Base-by-base conservation (phyloP, 257 asterid species). In the Henckelia pumila region DNA sequence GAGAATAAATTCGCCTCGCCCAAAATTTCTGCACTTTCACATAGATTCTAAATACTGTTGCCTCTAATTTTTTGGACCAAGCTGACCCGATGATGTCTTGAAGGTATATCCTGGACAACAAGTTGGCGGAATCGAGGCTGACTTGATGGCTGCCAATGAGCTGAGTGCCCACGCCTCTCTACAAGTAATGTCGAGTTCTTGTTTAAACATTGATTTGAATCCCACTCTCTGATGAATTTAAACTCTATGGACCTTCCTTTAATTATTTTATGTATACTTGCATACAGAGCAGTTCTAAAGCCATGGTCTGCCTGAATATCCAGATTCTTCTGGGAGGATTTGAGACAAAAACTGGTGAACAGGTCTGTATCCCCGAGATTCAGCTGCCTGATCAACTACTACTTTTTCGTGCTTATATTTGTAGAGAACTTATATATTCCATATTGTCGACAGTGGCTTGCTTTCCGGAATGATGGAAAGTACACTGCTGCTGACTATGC, bases 21-120 rank as follows among this genome's bases (percentile, higher is more conserved):
- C 44, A 35, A 8, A 35, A 35, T 35, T n/a, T n/a, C n/a, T 35
- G 44, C 14, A 9, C 44, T 35, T 2, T 35, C 44, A 35, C 30
- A n/a, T 35, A 35, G 17, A 30, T 68, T 61, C 70, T 61, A 17
- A 4, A 0, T 23, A 58, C 8, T 35, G 40, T 37, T 66, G 56
- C 67, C 55, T 58, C 44, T 69, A 7, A 32, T 44, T 71, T 74
- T 29, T 53, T 59, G 33, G 57, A 68, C 64, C 53, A 23, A 33
- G 23, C 63, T 50, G 63, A 68, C 10, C 23, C 59, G 23, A 58
- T 60, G 64, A 67, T 63, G 61, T 69, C 64, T n/a, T 80, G 84
- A 80, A 92, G 98, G 98, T 92, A 30, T 92, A 92, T 81, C 98
- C 97, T 16, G 98, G 98, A 71, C 80, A 89, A 75, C 93, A 83